These are phyloP conservation scores for Boletus coccyginus DNA, from an alignment of 768 basidiomycete species.

Conservation along the genomic window DNA sequence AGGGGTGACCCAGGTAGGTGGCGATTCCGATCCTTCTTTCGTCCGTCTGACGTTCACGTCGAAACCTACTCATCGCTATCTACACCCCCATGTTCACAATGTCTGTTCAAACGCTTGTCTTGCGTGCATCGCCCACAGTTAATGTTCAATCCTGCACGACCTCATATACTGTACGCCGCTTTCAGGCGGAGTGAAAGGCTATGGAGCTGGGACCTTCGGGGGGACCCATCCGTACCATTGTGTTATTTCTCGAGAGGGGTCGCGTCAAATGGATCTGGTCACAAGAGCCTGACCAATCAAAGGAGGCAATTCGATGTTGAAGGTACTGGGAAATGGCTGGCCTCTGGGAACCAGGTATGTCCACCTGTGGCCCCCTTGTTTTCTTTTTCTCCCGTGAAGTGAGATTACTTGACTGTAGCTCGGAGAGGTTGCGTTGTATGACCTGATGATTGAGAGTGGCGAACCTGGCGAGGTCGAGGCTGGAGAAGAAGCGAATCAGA, in stretches of 20 bases:
- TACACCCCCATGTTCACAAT: too few relatives aligned
- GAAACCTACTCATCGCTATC: not conserved
- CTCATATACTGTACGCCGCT: slow-evolving; percentile 74
- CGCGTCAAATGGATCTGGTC: not conserved
- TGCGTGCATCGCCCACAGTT: slow-evolving; percentile 40
- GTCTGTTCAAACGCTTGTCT: not conserved
- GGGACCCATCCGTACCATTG: slow-evolving; percentile 45
- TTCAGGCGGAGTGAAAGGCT: slow-evolving; percentile 62
- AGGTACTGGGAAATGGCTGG: slow-evolving; percentile 57
- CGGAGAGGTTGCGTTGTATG: slow-evolving; percentile 61
- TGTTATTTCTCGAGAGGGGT: slow-evolving; percentile 29
- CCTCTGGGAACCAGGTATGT: slow-evolving; percentile 66
- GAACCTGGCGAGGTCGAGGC: slow-evolving; percentile 1
- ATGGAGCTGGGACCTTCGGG: slow-evolving; percentile 78
- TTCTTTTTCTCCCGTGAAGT: not conserved
- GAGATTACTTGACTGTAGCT: slow-evolving; percentile 34
- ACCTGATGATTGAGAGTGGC: slow-evolving; percentile 33
- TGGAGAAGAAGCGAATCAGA: slow-evolving; percentile 10
- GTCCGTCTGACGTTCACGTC: not conserved
- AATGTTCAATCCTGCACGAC: slow-evolving; percentile 70
- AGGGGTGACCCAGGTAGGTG: slow-evolving; percentile 50
- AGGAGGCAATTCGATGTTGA: slow-evolving; percentile 78
- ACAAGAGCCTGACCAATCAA: slow-evolving; percentile 60
- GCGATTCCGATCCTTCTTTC: not conserved
- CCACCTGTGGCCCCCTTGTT: not conserved